Percentiles rank a stretch among this genome's conserved stretches.
Conservation (phyloP, 225 moss, liverwort and hornwort species). For the Thuidium tamariscinum region DNA sequence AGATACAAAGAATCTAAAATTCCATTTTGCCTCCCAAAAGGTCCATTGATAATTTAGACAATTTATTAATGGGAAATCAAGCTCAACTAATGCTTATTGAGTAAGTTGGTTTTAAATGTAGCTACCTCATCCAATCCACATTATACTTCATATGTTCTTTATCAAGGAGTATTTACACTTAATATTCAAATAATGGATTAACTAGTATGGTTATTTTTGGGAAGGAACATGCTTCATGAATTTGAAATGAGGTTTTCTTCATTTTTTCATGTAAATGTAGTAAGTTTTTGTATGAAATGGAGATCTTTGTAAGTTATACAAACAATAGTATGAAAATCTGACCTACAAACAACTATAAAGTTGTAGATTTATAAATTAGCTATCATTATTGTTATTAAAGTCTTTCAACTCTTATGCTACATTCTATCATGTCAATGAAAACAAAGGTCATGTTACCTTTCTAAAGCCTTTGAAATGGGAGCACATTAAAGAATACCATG, state of each 20-base stretch:
- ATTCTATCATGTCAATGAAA: not conserved
- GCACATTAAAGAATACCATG: too few relatives aligned
- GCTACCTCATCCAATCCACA: not conserved
- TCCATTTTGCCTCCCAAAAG: not conserved
- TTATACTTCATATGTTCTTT: not conserved
- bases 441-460: not conserved
- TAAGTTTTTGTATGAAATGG: too few relatives aligned
- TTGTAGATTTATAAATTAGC: not conserved
- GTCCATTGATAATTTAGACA: not conserved
- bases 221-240: not conserved
- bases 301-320: not conserved
- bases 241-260: too few relatives aligned
- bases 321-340: not conserved
- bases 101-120: not conserved
- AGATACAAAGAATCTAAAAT: not conserved
- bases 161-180: not conserved
- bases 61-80: not conserved
- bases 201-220: not conserved
- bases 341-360: not conserved
- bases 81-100: not conserved
- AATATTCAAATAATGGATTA: not conserved
- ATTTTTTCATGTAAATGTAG: not conserved
- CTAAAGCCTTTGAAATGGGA: not conserved
- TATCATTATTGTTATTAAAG: not conserved
- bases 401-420: not conserved